Percentiles rank a stretch among this genome's conserved stretches.
These are phyloP conservation scores for Diplodia scrobiculata DNA, from an alignment of 2,329 filamentous ascomycete genomes.

Conservation along the genomic window DNA sequence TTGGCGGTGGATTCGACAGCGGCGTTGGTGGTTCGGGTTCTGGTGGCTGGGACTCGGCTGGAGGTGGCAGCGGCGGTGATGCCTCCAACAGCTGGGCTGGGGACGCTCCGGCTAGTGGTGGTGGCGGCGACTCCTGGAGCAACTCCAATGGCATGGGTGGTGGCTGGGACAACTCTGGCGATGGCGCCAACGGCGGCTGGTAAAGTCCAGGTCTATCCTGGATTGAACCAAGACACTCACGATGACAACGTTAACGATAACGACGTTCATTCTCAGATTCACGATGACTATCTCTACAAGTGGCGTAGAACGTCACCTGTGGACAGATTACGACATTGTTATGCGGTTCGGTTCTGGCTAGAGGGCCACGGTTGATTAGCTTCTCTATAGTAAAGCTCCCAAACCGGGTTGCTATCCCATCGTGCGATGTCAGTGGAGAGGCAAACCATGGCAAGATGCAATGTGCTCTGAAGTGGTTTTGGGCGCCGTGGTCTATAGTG, in stretches of 20 bases:
- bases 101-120: neutral
- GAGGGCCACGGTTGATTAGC: slow-evolving; percentile 8
- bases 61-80: neutral
- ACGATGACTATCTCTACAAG: neutral
- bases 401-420: neutral
- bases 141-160: neutral
- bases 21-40: neutral
- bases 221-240: neutral
- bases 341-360: neutral
- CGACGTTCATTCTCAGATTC: neutral
- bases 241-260: neutral
- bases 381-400: neutral
- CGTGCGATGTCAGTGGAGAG: no score
- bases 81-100: neutral
- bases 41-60: neutral
- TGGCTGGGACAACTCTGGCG: neutral
- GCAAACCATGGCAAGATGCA: no score
- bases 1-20: neutral
- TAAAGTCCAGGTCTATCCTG: neutral
- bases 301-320: neutral
- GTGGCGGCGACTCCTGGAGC: neutral
- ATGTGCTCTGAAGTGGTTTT: no score
- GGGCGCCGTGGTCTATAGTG: no score
- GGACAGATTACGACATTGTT: neutral
- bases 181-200: neutral